Conservation (phyloP, 106 monocot genomes). For the Ottelia alismoides region DNA sequence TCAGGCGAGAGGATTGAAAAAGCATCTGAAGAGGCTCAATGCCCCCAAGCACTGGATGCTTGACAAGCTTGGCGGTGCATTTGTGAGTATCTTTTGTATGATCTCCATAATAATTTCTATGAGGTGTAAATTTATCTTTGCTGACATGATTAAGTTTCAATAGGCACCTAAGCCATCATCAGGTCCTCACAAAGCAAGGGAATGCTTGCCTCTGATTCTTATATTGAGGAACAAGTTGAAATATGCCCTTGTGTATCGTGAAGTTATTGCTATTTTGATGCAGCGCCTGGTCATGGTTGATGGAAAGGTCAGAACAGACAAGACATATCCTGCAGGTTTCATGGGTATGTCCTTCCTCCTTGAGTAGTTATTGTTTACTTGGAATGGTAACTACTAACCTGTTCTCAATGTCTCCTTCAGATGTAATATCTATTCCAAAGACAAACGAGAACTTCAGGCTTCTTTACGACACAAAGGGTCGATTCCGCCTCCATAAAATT, state of each 20-base stretch:
- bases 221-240: slow-evolving; percentile 78
- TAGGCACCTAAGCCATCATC: slow-evolving; percentile 92
- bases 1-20: slow-evolving; percentile 81
- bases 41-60: slow-evolving; percentile 93
- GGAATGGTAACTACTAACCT: no score
- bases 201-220: slow-evolving; percentile 77
- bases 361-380: no score
- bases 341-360: slow-evolving; percentile 73
- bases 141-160: no score
- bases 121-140: no score
- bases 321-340: slow-evolving; percentile 87
- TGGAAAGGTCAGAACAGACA: slow-evolving; percentile 78
- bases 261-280: slow-evolving; percentile 79
- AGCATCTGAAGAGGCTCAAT: slow-evolving; percentile 91
- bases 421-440: slow-evolving; percentile 77
- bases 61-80: slow-evolving; percentile 86
- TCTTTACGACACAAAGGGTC: slow-evolving; percentile 84
- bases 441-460: slow-evolving; percentile 83
- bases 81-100: slow-evolving; percentile 54
- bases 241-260: slow-evolving; percentile 70
- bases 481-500: slow-evolving; percentile 74
- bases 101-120: no score
- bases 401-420: slow-evolving; percentile 12
- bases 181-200: slow-evolving; percentile 83
- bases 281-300: slow-evolving; percentile 81